These are phyloP conservation scores for Hamamelis virginiana DNA, from an alignment of 164 flowering plant genomes.

Conservation along the genomic window DNA sequence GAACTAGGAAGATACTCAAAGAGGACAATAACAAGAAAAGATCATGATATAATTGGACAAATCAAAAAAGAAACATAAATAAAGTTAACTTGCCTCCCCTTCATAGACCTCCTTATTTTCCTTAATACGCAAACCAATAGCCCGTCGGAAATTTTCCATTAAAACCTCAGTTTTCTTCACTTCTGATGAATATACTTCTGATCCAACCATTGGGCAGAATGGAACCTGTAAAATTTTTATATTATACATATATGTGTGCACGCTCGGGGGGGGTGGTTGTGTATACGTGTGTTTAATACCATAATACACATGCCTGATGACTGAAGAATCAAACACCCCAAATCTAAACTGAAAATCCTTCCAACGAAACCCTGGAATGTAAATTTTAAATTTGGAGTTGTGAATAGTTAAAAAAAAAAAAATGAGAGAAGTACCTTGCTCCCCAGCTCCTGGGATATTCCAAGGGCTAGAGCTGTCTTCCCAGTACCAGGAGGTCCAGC, in stretches of 20 bases:
- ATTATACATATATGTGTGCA: too few species aligned
- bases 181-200: constrained; percentile 97
- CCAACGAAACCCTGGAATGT: not conserved
- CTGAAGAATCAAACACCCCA: not conserved
- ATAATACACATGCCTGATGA: not conserved
- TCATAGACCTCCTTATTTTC: constrained; percentile 98
- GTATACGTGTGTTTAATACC: too few species aligned
- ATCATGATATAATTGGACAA: not conserved
- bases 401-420: not conserved
- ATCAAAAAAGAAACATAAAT: not conserved
- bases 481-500: constrained; percentile 99
- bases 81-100: constrained; percentile 82
- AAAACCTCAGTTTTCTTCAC: constrained; percentile 96
- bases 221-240: constrained; percentile 63
- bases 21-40: not conserved
- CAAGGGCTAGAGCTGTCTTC: constrained; percentile 96
- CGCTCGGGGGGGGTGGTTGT: too few species aligned
- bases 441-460: constrained; percentile 92
- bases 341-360: not conserved
- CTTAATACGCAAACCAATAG: constrained; percentile 96
- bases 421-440: constrained; percentile 62
- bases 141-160: constrained; percentile 96
- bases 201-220: constrained; percentile 99
- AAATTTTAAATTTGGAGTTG: not conserved
- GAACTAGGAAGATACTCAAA: not conserved